Evolutionary conservation across 257 asterid genomes (phyloP).

Genomic region (Knoxia roxburghii): DNA sequence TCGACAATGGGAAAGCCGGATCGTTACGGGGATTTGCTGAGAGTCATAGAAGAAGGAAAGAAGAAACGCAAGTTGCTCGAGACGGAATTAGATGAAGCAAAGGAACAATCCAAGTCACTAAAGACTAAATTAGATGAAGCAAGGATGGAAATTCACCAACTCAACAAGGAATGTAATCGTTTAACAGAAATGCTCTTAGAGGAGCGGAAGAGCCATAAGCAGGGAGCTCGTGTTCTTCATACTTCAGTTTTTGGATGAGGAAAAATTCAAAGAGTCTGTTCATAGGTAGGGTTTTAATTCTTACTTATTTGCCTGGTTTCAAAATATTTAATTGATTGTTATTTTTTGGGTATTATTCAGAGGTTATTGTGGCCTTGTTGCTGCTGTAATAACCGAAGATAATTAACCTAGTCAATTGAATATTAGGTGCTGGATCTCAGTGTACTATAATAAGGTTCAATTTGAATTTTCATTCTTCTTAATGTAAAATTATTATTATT

Average conservation of each 20-base stretch:
- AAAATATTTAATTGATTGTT: not conserved
- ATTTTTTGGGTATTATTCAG: not conserved
- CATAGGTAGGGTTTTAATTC: conserved; percentile 37
- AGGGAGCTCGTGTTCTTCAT: conserved; percentile 54
- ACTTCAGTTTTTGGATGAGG: conserved; percentile 54
- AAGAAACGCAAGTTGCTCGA: conserved; percentile 60
- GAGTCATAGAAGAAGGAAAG: conserved; percentile 57
- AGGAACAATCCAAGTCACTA: no score
- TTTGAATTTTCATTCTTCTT: no score
- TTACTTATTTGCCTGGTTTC: not conserved
- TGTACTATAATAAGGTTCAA: no score
- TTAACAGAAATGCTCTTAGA: conserved; percentile 68
- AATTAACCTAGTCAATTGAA: not conserved
- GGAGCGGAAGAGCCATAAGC: conserved; percentile 60
- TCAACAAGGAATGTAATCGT: conserved; percentile 58
- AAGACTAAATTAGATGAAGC: conserved; percentile 46
- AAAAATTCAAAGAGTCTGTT: conserved; percentile 47
- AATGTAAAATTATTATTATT: no score
- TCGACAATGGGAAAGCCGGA: conserved; percentile 56
- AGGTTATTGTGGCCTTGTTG: not conserved
- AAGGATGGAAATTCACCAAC: conserved; percentile 35
- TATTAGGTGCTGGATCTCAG: conserved; percentile 10
- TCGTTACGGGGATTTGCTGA: conserved; percentile 63
- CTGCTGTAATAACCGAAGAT: not conserved
- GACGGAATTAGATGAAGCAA: conserved; percentile 44